phyloP scores from a whole-genome alignment of 1,139 yeast genomes.

The Torulaspora pretoriensis region DNA sequence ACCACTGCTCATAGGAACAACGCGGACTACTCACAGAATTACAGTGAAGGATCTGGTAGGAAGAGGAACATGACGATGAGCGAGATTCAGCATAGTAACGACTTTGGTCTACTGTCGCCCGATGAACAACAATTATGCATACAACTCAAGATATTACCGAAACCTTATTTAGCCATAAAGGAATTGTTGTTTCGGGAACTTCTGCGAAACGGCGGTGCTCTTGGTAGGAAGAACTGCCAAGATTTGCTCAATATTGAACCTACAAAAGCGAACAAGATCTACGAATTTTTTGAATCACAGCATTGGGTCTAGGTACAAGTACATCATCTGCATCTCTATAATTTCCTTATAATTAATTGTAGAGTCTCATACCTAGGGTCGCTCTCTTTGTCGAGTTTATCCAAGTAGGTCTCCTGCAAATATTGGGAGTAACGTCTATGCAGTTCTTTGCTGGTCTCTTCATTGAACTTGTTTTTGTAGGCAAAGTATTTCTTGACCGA shows the following conservation, averaged over 20 bases:
- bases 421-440: conserved; percentile 45
- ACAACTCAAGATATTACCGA: conserved; percentile 79
- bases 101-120: conserved; percentile 71
- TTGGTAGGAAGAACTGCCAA: conserved; percentile 79
- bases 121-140: conserved; percentile 87
- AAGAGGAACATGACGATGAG: conserved; percentile 39
- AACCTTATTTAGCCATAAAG: conserved; percentile 89
- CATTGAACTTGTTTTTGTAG: conserved; percentile 45
- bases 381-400: conserved; percentile 22
- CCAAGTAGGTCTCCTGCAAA: conserved; percentile 38
- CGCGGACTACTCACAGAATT: conserved; percentile 29
- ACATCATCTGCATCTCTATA: conserved; percentile 20
- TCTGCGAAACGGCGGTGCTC: conserved; percentile 72
- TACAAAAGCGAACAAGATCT: conserved; percentile 77
- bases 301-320: conserved; percentile 56
- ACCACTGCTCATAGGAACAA: conserved; percentile 28
- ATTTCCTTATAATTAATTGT: conserved; percentile 36
- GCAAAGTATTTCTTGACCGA: conserved; percentile 71
- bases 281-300: conserved; percentile 88
- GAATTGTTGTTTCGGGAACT: conserved; percentile 89
- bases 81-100: conserved; percentile 81
- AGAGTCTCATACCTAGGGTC: conserved; percentile 37
- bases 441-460: conserved; percentile 42
- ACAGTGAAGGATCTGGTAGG: conserved; percentile 35
- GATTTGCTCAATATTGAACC: conserved; percentile 82